A percentile compares a stretch with the other conserved stretches of the same genome.
Conservation (phyloP, 169 alveolate species). For the Besnoitia besnoiti region DNA sequence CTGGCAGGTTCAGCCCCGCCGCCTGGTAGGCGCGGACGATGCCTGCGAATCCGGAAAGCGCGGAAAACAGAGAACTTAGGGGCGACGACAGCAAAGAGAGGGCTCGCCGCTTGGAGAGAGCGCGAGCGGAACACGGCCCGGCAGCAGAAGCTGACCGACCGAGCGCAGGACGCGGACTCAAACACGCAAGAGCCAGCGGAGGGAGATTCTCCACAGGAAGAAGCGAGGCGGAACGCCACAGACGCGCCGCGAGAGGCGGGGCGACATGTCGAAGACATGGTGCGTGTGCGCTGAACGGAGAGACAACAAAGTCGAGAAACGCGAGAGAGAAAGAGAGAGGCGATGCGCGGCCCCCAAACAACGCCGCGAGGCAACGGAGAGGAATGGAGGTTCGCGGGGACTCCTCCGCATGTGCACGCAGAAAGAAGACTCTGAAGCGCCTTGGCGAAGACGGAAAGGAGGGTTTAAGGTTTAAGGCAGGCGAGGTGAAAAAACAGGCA, state of each 20-base stretch:
- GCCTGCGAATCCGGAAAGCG: background rate
- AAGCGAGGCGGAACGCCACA: background rate
- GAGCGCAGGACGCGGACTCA: background rate
- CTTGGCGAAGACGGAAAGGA: background rate
- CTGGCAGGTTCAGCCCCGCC: background rate
- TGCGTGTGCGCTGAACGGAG: background rate
- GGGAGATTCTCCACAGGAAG: too few relatives aligned
- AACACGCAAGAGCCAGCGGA: too few relatives aligned
- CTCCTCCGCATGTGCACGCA: too few relatives aligned
- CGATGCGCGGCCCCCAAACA: too few relatives aligned
- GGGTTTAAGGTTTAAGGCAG: background rate
- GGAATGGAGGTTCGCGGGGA: too few relatives aligned
- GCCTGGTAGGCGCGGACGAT: conserved; percentile 5
- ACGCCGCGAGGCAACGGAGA: too few relatives aligned
- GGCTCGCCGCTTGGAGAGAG: too few relatives aligned
- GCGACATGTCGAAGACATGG: background rate
- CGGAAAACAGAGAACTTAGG: background rate
- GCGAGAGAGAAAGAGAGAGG: background rate
- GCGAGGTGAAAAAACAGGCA: too few relatives aligned
- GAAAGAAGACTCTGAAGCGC: too few relatives aligned
- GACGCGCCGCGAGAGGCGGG: background rate
- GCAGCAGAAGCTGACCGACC: background rate
- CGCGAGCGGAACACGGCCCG: too few relatives aligned
- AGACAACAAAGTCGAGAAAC: background rate
- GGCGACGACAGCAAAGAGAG: background rate